Evolutionary conservation across 2,329 filamentous ascomycete species (phyloP).

Genomic region (Xylaria sp.): DNA sequence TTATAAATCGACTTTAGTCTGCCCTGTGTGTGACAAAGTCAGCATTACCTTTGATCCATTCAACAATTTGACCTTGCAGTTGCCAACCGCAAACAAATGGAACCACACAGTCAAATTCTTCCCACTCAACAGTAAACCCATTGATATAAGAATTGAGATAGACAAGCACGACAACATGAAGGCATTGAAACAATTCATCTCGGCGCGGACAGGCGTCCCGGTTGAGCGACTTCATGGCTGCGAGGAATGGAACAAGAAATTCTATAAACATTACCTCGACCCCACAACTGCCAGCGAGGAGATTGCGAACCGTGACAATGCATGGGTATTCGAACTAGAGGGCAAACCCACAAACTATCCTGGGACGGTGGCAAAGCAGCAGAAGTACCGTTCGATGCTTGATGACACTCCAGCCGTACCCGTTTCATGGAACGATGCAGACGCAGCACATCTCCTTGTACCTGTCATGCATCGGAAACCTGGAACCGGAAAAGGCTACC

Average conservation of each 20-base stretch:
- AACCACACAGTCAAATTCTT: constrained; percentile 78
- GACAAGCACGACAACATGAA: constrained; percentile 79
- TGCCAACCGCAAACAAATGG: constrained; percentile 89
- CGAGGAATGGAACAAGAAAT: constrained; percentile 84
- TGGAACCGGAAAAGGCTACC: constrained; percentile 45
- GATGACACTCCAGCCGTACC: constrained; percentile 50
- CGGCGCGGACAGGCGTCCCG: constrained; percentile 73
- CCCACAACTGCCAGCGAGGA: constrained; percentile 73
- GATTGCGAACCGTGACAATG: constrained; percentile 73
- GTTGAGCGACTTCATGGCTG: constrained; percentile 76
- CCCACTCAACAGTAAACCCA: constrained; percentile 76
- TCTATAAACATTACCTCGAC: constrained; percentile 89
- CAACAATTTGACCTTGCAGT: constrained; percentile 89
- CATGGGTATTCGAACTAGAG: constrained; percentile 81
- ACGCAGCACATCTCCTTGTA: constrained; percentile 74
- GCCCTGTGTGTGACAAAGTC: constrained; percentile 89
- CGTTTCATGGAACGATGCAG: constrained; percentile 65
- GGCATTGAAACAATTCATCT: constrained; percentile 74
- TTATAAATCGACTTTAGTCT: constrained; percentile 97
- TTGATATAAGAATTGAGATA: constrained; percentile 80
- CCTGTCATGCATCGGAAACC: constrained; percentile 73
- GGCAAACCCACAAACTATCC: constrained; percentile 79
- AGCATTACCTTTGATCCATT: constrained; percentile 99
- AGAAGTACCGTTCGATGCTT: constrained; percentile 61
- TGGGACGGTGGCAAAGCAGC: constrained; percentile 59